phyloP scores from a whole-genome alignment of 495 filamentous ascomycete species.

The Parachaetomium inaequale region DNA sequence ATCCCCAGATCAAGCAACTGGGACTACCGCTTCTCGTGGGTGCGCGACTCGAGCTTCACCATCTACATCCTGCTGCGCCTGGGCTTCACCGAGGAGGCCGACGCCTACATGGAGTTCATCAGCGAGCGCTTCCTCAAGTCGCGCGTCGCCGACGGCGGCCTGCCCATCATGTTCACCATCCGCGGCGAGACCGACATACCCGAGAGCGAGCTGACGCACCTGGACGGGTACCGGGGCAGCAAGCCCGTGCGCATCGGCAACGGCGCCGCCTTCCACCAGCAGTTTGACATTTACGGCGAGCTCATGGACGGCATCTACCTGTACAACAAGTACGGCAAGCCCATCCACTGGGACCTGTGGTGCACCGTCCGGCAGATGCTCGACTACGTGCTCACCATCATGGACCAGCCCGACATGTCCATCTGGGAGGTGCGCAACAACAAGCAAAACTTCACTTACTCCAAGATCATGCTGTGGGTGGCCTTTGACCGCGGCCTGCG shows the following conservation, averaged over 20 bases:
- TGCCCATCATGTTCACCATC: constrained; percentile 78
- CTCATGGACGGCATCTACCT: constrained; percentile 72
- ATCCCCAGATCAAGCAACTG: constrained; percentile 52
- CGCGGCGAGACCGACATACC: constrained; percentile 67
- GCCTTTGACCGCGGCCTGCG: constrained; percentile 68
- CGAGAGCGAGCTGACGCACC: constrained; percentile 60
- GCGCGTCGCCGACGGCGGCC: constrained; percentile 44
- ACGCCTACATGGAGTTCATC: constrained; percentile 72
- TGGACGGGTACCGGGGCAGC: constrained; percentile 65
- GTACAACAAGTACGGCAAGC: constrained; percentile 74
- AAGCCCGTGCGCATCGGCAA: constrained; percentile 71
- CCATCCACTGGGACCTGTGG: constrained; percentile 69
- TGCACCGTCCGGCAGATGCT: constrained; percentile 31
- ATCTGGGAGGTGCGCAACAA: constrained; percentile 74
- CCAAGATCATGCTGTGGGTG: constrained; percentile 74
- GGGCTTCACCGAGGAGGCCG: constrained; percentile 69
- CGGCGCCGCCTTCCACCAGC: constrained; percentile 67
- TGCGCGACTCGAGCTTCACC: constrained; percentile 69
- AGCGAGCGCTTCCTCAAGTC: constrained; percentile 58
- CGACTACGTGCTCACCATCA: constrained; percentile 54
- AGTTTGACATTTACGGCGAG: constrained; percentile 74
- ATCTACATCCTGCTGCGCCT: constrained; percentile 71
- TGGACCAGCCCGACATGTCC: constrained; percentile 64
- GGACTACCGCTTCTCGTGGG: constrained; percentile 75
- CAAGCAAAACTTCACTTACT: constrained; percentile 70